Conservation (phyloP, 2,329 filamentous ascomycete genomes). For the Verticillium nubilum region DNA sequence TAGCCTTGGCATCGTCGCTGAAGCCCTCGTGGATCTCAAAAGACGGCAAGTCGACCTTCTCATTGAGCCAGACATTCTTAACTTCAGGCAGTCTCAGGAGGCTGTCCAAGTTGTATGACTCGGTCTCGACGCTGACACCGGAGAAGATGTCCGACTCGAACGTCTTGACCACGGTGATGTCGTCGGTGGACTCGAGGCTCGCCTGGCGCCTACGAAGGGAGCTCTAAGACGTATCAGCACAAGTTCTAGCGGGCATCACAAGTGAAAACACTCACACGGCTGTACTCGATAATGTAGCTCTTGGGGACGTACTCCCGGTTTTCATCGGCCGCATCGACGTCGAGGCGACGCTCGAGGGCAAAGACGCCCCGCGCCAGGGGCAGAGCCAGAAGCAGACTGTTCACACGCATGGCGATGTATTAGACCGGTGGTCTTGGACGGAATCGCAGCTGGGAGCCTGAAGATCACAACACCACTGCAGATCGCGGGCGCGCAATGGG, state of each 20-base stretch:
- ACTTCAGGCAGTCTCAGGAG: slow-evolving; percentile 26
- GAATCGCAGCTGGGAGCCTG: background rate
- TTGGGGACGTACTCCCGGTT: background rate
- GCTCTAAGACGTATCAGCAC: background rate
- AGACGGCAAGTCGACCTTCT: slow-evolving; percentile 3
- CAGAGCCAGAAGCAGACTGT: slow-evolving; percentile 1
- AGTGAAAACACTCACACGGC: background rate
- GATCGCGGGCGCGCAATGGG: background rate
- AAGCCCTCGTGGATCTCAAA: background rate
- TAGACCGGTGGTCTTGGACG: background rate
- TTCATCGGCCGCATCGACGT: slow-evolving; percentile 1
- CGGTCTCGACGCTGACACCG: slow-evolving; percentile 26
- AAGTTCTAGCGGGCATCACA: background rate
- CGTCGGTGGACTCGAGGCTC: background rate
- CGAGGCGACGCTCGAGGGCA: slow-evolving; percentile 1
- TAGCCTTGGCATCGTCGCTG: slow-evolving; percentile 1
- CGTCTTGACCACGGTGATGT: slow-evolving; percentile 4
- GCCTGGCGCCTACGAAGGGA: background rate
- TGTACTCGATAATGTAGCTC: slow-evolving; percentile 10
- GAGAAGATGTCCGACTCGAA: slow-evolving; percentile 23
- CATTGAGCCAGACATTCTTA: slow-evolving; percentile 26
- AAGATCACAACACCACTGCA: background rate
- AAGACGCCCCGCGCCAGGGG: slow-evolving; percentile 1
- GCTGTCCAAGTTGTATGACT: slow-evolving; percentile 24
- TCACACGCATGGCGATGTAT: slow-evolving; percentile 1